Conservation (phyloP, 2,329 filamentous ascomycete genomes). For the Monosporascus sp. region DNA sequence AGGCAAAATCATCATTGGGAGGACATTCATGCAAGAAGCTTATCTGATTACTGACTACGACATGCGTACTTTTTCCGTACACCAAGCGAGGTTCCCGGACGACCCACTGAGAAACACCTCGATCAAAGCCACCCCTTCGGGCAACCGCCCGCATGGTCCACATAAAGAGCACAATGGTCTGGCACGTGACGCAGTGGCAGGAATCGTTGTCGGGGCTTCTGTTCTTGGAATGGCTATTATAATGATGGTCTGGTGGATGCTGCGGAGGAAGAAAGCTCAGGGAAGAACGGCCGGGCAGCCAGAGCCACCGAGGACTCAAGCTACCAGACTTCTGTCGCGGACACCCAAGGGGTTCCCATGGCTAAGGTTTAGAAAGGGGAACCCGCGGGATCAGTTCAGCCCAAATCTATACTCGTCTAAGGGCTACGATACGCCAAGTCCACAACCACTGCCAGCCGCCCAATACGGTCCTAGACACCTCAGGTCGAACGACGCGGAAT, state of each 20-base stretch:
- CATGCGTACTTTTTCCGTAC: conserved; percentile 46
- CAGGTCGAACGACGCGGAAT: conserved; percentile 33
- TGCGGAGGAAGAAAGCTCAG: conserved; percentile 25
- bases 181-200: conserved; percentile 37
- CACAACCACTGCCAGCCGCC: conserved; percentile 34
- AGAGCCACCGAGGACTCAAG: conserved; percentile 30
- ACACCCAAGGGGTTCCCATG: conserved; percentile 30
- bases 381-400: conserved; percentile 11
- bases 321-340: conserved; percentile 38
- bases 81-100: conserved; percentile 50
- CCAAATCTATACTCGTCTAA: conserved; percentile 32
- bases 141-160: conserved; percentile 41
- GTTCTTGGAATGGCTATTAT: conserved; percentile 28
- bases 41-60: conserved; percentile 56
- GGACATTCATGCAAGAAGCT: conserved; percentile 66
- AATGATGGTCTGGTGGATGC: conserved; percentile 27
- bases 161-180: conserved; percentile 24
- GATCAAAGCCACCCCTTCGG: conserved; percentile 36
- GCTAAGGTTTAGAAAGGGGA: conserved; percentile 25
- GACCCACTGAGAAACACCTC: conserved; percentile 35
- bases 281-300: conserved; percentile 20
- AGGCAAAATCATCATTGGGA: conserved; percentile 57
- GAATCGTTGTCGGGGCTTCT: conserved; percentile 40
- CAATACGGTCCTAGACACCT: conserved; percentile 45
- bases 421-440: conserved; percentile 48